phyloP scores from a whole-genome alignment of 2,329 filamentous ascomycete species.

The Zasmidium angulare region DNA sequence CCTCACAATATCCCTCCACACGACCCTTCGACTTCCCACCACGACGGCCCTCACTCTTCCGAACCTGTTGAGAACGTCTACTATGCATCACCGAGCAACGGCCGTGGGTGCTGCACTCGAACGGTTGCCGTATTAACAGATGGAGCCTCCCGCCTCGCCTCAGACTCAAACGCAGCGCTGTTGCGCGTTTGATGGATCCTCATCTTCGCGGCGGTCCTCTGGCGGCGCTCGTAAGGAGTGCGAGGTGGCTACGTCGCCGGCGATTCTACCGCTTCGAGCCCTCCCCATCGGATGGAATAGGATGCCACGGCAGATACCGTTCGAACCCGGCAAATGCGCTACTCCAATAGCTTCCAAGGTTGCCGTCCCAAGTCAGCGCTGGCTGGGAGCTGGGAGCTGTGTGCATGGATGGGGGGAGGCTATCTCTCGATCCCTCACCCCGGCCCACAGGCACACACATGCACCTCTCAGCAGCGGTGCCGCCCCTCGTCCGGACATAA shows the following conservation, averaged over 20 bases:
- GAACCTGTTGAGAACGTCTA: not conserved
- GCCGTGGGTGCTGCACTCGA: not conserved
- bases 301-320: not conserved
- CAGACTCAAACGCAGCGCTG: not conserved
- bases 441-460: not conserved
- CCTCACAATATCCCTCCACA: not conserved
- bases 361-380: not conserved
- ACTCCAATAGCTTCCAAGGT: slow-evolving; percentile 7
- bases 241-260: not conserved
- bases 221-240: not conserved
- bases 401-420: not conserved
- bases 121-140: not conserved
- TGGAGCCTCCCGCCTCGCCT: slow-evolving; percentile 9
- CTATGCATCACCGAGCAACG: not conserved
- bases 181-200: not conserved
- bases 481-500: not conserved
- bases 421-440: slow-evolving; percentile 3
- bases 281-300: not conserved
- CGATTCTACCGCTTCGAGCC: slow-evolving; percentile 1
- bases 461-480: no score
- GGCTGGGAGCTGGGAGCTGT: not conserved
- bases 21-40: not conserved
- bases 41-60: not conserved
- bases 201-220: not conserved
- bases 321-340: slow-evolving; percentile 1